phyloP scores from a whole-genome alignment of 192 early-diverging fungal species.

The Mortierella alpina region DNA sequence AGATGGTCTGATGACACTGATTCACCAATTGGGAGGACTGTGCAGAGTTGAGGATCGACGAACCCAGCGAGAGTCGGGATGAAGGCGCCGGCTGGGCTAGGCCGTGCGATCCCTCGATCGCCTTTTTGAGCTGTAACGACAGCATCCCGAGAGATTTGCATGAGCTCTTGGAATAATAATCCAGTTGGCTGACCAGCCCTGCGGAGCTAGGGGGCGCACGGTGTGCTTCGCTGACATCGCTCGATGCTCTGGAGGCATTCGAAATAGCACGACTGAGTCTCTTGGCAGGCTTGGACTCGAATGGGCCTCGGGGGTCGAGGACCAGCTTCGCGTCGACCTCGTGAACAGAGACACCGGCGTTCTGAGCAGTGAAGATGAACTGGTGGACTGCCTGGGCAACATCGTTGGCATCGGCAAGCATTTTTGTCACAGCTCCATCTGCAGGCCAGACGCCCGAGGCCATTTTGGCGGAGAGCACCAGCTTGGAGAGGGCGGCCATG shows the following conservation, averaged over 20 bases:
- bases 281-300: conserved; percentile 13
- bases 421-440: conserved; percentile 79
- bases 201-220: conserved; percentile 2
- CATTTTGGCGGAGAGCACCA: conserved; percentile 84
- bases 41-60: conserved; percentile 38
- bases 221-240: conserved; percentile 2
- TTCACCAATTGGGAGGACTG: conserved; percentile 51
- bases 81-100: neutral
- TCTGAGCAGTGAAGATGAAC: conserved; percentile 67
- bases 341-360: conserved; percentile 43
- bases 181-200: conserved; percentile 37
- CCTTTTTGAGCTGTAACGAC: conserved; percentile 32
- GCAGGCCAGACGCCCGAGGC: conserved; percentile 92
- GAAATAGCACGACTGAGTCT: conserved; percentile 32
- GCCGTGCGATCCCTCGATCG: conserved; percentile 22
- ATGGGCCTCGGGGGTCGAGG: conserved; percentile 31
- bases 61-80: conserved; percentile 25
- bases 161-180: conserved; percentile 50
- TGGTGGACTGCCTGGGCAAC: conserved; percentile 78
- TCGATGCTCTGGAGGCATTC: conserved; percentile 13
- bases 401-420: conserved; percentile 81
- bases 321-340: conserved; percentile 57
- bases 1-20: conserved; percentile 47
- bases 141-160: conserved; percentile 37
- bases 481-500: conserved; percentile 83